Base-by-base conservation (phyloP, 495 filamentous ascomycete species). In the Chaetomium fimeti region DNA sequence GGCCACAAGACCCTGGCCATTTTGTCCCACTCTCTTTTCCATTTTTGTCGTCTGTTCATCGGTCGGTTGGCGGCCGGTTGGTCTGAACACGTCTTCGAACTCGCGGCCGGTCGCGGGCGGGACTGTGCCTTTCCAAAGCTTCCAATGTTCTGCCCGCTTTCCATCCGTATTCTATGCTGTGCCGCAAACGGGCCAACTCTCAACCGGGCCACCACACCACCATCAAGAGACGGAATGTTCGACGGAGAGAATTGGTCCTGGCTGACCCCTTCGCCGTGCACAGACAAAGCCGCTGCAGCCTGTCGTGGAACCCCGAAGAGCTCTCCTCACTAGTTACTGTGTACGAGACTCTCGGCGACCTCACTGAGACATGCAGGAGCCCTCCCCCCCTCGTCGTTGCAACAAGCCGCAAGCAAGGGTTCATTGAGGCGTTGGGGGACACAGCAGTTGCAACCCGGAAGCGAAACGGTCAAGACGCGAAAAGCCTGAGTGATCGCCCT, bases 331-430 rank as follows among this genome's bases (percentile, higher is more conserved):
- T 2, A n/a, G n/a, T n/a, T n/a, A n/a, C n/a, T n/a, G n/a, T n/a
- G n/a, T n/a, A 16, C 32, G 40, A 27, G 22, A 20, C 40, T 13
- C 22, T 58, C 56, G 38, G 56, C 25, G 54, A 42, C 45, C 28
- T 58, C 43, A 49, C 56, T 60, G 57, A 61, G 57, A 56, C 63
- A 56, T 65, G 63, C 63, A 61, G 36, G 25, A 18, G 40, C 20
- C 57, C 61, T 61, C 16, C 20, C 29, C 16, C 20, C 29, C 28
- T 3, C 42, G 25, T 18, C 45, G 43, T 51, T 49, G 43, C 16
- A 48, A 22, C 13, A 27, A 18, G 24, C 22, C 18, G 18, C 40
- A 27, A n/a, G 28, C 38, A 28, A 58, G 22, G 24, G 22, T 16
- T 11, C 22, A 20, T n/a, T n/a, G 52, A 36, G 9, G 15, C 55